phyloP scores from a whole-genome alignment of 2,329 filamentous ascomycete genomes.

The Verticillium nonalfalfae region DNA sequence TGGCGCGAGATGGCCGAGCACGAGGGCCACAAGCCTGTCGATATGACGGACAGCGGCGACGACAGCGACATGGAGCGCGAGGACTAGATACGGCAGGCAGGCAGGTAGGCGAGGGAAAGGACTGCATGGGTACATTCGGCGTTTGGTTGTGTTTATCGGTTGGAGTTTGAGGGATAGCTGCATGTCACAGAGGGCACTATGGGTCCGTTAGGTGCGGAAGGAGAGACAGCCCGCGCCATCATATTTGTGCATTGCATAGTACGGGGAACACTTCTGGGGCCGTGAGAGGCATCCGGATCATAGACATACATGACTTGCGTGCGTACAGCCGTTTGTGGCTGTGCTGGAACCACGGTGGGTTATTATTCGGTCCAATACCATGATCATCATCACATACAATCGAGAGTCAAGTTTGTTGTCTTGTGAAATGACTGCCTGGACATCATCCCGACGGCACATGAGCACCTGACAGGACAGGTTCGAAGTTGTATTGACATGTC shows the following conservation, averaged over 20 bases:
- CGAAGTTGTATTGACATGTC: no score
- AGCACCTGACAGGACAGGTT: background rate
- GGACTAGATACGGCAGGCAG: constrained; percentile 8
- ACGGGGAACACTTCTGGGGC: background rate
- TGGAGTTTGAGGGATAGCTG: background rate
- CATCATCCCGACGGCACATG: background rate
- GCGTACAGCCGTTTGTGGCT: no score
- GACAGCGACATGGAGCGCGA: constrained; percentile 35
- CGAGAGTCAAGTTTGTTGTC: no score
- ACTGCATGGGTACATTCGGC: background rate
- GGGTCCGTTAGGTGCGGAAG: background rate
- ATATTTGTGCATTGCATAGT: background rate
- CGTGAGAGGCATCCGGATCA: background rate
- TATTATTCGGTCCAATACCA: no score
- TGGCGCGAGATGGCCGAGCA: constrained; percentile 92
- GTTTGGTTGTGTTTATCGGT: background rate
- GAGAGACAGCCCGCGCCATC: background rate
- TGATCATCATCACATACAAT: no score
- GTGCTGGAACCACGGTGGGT: no score
- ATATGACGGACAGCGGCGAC: constrained; percentile 37
- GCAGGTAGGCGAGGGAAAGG: no score
- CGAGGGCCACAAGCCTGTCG: constrained; percentile 50
- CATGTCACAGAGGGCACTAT: background rate
- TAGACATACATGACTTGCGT: background rate
- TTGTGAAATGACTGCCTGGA: background rate